Conservation (phyloP, 331 rosid species). For the Prunus yedoensis region DNA sequence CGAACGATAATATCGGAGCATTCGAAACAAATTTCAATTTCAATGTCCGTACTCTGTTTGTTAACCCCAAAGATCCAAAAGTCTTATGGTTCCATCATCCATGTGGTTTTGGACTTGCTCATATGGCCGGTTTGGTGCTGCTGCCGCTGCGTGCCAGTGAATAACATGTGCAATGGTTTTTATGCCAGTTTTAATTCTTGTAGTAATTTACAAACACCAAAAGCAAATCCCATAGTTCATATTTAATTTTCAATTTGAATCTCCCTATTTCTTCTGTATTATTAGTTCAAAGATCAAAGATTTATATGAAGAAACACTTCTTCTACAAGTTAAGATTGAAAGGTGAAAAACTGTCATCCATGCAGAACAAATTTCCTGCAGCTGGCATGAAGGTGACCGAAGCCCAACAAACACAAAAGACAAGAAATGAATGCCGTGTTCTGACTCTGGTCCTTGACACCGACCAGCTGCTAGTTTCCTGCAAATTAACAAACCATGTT, state of each 20-base stretch:
- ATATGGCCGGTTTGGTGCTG: slow-evolving; percentile 16
- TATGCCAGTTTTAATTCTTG: background rate
- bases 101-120: background rate
- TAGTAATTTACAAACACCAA: background rate
- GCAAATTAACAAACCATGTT: slow-evolving; percentile 5
- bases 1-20: slow-evolving; percentile 30
- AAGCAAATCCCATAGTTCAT: too few species aligned
- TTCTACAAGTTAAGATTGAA: background rate
- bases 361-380: background rate
- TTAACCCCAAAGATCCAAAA: slow-evolving; percentile 27
- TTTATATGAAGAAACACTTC: background rate
- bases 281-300: too few species aligned
- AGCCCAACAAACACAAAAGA: too few species aligned
- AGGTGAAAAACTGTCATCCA: background rate
- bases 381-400: background rate
- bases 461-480: slow-evolving; percentile 1
- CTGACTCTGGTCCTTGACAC: slow-evolving; percentile 13
- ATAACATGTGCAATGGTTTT: background rate
- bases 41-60: slow-evolving; percentile 21
- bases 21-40: slow-evolving; percentile 20
- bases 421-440: background rate
- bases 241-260: too few species aligned
- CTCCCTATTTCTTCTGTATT: too few species aligned
- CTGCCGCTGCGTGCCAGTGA: background rate
- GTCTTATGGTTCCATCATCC: slow-evolving; percentile 4